These are phyloP conservation scores for Eucalyptus lansdowneana DNA, from an alignment of 345 rosid genomes.

Conservation along the genomic window DNA sequence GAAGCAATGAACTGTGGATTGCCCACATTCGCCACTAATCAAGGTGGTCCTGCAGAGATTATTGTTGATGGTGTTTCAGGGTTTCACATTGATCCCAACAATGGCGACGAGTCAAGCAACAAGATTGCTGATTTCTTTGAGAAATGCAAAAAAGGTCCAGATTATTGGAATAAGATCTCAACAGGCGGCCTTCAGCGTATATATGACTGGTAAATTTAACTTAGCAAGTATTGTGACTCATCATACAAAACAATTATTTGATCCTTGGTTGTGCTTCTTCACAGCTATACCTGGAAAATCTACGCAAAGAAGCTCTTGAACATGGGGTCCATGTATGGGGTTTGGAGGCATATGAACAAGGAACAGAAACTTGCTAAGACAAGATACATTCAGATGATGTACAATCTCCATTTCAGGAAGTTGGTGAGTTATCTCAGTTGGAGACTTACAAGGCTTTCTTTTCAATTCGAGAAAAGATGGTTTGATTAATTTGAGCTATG, in stretches of 20 bases:
- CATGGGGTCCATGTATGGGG: slow-evolving; percentile 73
- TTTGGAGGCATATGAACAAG: slow-evolving; percentile 76
- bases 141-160: slow-evolving; percentile 40
- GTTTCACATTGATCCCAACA: slow-evolving; percentile 76
- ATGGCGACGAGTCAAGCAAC: slow-evolving; percentile 62
- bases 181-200: slow-evolving; percentile 58
- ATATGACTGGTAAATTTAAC: slow-evolving; percentile 49
- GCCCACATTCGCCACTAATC: slow-evolving; percentile 84
- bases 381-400: slow-evolving; percentile 59
- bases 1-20: slow-evolving; percentile 98
- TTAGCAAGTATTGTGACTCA: not conserved
- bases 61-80: slow-evolving; percentile 86
- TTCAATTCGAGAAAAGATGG: not conserved
- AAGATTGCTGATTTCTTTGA: slow-evolving; percentile 76
- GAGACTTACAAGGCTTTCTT: not conserved
- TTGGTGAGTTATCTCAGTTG: slow-evolving; percentile 31
- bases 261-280: not conserved
- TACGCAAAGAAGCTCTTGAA: slow-evolving; percentile 56
- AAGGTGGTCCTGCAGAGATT: slow-evolving; percentile 96
- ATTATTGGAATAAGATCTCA: slow-evolving; percentile 53
- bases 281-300: slow-evolving; percentile 92
- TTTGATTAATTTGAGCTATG: not conserved
- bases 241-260: not conserved
- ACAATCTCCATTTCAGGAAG: slow-evolving; percentile 59
- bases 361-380: slow-evolving; percentile 66